Conservation (phyloP, 192 early-diverging fungal species). For the Coemansia asiatica region DNA sequence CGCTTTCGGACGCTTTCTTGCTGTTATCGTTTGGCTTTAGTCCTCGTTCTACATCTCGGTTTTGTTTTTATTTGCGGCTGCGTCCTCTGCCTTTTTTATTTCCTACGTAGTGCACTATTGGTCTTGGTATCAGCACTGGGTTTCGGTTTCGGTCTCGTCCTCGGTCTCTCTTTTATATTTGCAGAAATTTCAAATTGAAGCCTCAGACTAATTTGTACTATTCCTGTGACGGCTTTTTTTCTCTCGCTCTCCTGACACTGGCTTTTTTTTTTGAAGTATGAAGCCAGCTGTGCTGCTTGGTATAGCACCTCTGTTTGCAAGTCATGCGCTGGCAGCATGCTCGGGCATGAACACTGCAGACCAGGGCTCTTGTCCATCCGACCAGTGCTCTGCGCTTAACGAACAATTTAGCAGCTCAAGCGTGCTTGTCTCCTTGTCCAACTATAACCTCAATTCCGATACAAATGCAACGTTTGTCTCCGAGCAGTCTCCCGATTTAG, state of each 20-base stretch:
- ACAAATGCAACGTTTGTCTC: constrained; percentile 52
- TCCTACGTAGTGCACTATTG: neutral
- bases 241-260: neutral
- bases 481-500: constrained; percentile 52
- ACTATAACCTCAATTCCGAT: neutral
- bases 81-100: neutral
- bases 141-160: constrained; percentile 1
- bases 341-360: constrained; percentile 49
- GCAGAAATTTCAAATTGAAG: no score
- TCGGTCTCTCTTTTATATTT: neutral
- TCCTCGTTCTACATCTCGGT: neutral
- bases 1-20: neutral
- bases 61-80: neutral
- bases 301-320: constrained; percentile 22
- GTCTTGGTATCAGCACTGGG: neutral
- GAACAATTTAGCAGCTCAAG: constrained; percentile 17
- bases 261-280: constrained; percentile 16
- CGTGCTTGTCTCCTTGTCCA: constrained; percentile 12
- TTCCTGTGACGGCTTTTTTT: no score
- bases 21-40: no score
- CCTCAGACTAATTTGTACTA: no score
- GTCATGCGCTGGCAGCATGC: constrained; percentile 54
- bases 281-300: constrained; percentile 17
- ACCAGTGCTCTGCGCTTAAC: constrained; percentile 21
- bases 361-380: constrained; percentile 30